phyloP scores from a whole-genome alignment of 192 early-diverging fungal genomes.

The Dissophora ornata region DNA sequence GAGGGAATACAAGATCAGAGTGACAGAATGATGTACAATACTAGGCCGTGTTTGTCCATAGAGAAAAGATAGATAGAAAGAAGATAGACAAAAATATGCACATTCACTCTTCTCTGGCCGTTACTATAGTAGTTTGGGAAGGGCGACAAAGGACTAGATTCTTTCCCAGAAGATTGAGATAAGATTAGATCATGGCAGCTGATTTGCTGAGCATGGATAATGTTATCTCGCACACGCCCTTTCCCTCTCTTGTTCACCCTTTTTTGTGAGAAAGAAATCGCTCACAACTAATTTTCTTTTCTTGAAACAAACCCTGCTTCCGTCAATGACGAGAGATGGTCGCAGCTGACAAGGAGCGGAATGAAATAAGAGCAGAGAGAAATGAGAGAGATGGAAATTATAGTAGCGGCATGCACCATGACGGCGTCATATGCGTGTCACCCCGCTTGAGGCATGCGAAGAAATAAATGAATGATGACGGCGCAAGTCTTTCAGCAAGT shows the following conservation, averaged over 20 bases:
- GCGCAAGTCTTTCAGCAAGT: background rate
- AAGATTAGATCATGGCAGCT: slow-evolving; percentile 28
- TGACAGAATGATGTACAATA: slow-evolving; percentile 29
- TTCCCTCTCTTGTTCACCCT: background rate
- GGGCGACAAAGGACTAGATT: too few relatives aligned
- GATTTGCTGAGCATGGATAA: slow-evolving; percentile 15
- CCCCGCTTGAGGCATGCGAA: background rate
- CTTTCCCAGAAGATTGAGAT: slow-evolving; percentile 9
- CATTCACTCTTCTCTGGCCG: too few relatives aligned
- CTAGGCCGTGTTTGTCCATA: too few relatives aligned
- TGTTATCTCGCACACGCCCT: slow-evolving; percentile 14
- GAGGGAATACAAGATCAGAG: slow-evolving; percentile 72
- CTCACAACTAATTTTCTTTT: background rate
- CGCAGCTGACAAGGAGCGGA: too few relatives aligned
- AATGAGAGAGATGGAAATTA: too few relatives aligned
- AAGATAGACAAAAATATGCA: background rate
- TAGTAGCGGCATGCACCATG: too few relatives aligned
- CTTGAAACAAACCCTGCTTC: background rate
- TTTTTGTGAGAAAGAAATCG: too few relatives aligned
- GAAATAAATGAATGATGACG: background rate
- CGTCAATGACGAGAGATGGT: too few relatives aligned
- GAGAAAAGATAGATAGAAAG: background rate
- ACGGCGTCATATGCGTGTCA: background rate
- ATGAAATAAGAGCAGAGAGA: too few relatives aligned
- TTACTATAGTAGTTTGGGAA: too few relatives aligned